Evolutionary conservation across 2,329 filamentous ascomycete species (phyloP), one percentile per base, ranked within the genome.

Genomic region (Domatiomyces globalis): DNA sequence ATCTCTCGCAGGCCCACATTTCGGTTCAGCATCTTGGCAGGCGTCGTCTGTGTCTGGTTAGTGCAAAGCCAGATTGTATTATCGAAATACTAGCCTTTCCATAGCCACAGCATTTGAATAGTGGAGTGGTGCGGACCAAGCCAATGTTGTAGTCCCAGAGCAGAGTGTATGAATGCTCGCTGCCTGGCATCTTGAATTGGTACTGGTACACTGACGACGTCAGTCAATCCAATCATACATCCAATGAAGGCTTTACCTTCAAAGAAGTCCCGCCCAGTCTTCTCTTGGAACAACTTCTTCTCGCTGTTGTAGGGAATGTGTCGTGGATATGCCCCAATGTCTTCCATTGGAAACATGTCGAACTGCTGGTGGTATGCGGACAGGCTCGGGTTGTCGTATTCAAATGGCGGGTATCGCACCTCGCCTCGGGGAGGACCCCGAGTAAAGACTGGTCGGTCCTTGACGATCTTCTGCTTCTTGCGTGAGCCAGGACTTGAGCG

Each of bases 101-200:
- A 63, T 90, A 90, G 57, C 84, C 81, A 65, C 83, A 83, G 58
- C 85, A 88, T 67, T 95, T 95, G 76, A 96, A 96, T 64, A 96
- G 86, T 25, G 88, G 85, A 1, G 89, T 95, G 68, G 94, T 94
- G 55, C 90, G 83, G 56, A 96, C 89, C 27, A 96, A 81, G 7
- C 92, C 92, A 55, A 90, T 80, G 61, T 94, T 90, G 71, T 95
- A 95, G 67, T 98, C 92, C 92, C 92, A 98, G 79, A 95, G 88
- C 54, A 96, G 81, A 0, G 78, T 79, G 65, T 84, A 89, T 49
- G 78, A 73, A 56, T 74, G 76, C 1, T 82, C 76, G 45, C 84
- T 78, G 9, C 75, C 79, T n/a, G 85, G 85, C 2, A 84, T 65
- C 59, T 74, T 78, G 72, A 94, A 95, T 36, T 79, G 80, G 67